Base-by-base conservation (phyloP, 2,329 filamentous ascomycete species). In the Ceratocystis huliohia region DNA sequence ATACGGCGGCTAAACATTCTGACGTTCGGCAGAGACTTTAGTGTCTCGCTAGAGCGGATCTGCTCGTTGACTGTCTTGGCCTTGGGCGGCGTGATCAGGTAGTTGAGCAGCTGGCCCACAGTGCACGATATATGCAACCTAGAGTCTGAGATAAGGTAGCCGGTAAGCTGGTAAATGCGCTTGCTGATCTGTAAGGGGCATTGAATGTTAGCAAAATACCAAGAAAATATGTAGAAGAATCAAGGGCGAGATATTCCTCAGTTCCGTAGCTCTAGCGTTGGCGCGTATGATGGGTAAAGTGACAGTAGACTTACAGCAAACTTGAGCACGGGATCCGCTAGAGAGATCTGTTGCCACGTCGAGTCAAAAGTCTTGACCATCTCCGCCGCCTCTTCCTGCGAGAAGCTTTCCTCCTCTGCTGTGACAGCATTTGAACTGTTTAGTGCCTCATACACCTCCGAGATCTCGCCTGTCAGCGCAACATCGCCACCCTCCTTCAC, bases 111-210 rank as follows among this genome's bases (percentile, higher is more conserved):
- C 33, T 80, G 74, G 66, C 79, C 77, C 46, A 84, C 78, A 7
- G 80, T 85, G 64, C 75, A 75, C 68, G 84, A 78, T 57, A 79
- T 77, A 63, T 78, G 76, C 68, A 95, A 81, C 70, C 82, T 81
- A 61, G 83, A 79, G 75, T 96, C 93, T 17, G 88, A 80, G 70
- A 96, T 79, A 68, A 84, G 82, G 69, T 86, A 83, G 68, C 90
- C 89, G n/a, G 88, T 92, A 68, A 96, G 80, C 74, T 94, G 88
- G 74, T 88, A 84, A 69, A 91, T 78, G 68, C 90, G 87, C 77
- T 96, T 96, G 72, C 86, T 78, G 70, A 94, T 81, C 92, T 96
- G 70, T 25, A n/a, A 4, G 57, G 3, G 56, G 13, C 3, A 20
- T 5, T 57, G 59, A 73, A 65, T 71, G 70, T 61, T 53, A 15